Evolutionary conservation across 176 grass and related monocot species (phyloP).

Genomic region (Alloteropsis semialata): DNA sequence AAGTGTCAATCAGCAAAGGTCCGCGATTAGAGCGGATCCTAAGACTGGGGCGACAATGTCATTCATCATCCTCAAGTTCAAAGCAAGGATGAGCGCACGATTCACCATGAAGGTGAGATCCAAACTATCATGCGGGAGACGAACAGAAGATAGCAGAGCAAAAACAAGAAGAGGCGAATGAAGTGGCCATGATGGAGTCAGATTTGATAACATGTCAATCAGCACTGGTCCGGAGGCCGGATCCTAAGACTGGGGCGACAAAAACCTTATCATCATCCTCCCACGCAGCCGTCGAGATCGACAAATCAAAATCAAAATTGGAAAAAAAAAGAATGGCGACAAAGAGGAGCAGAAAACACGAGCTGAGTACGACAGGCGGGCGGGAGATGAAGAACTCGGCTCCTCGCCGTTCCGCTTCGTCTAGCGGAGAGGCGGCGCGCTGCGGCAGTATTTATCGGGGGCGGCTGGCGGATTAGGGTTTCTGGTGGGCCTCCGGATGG

Average conservation of each 20-base stretch:
- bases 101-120: too few species aligned
- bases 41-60: constrained; percentile 44
- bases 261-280: constrained; percentile 60
- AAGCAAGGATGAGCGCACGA: not conserved
- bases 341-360: not conserved
- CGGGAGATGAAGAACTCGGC: not conserved
- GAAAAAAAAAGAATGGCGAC: not conserved
- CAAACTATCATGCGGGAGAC: too few species aligned
- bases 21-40: not conserved
- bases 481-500: not conserved
- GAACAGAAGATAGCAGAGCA: fast-evolving
- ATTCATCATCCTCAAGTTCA: constrained; percentile 11
- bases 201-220: constrained; percentile 60
- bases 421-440: not conserved
- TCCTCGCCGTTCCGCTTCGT: not conserved
- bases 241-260: constrained; percentile 85
- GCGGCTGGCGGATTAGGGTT: not conserved
- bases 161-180: too few species aligned
- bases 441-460: constrained; percentile 5
- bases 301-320: not conserved
- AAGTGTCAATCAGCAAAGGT: constrained; percentile 30
- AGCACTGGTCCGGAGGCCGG: constrained; percentile 44
- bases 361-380: too few species aligned
- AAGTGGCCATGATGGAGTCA: constrained; percentile 27
- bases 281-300: not conserved